Percentiles rank a stretch among this genome's conserved stretches.
phyloP scores from a whole-genome alignment of 2,329 filamentous ascomycete genomes.

The Penicillium sp. region DNA sequence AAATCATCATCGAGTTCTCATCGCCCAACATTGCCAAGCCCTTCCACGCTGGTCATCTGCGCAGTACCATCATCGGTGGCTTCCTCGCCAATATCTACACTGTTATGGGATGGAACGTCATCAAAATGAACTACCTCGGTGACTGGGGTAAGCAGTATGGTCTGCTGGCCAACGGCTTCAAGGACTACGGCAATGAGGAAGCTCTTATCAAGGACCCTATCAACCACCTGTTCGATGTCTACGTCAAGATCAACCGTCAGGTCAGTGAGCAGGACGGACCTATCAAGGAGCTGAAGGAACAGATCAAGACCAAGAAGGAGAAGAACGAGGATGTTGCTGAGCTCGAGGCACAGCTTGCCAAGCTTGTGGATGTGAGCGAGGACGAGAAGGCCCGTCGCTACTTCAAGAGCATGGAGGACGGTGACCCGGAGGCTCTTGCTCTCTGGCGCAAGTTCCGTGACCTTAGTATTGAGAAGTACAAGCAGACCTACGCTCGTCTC shows the following conservation, averaged over 20 bases:
- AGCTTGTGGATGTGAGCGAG: constrained; percentile 52
- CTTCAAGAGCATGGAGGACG: constrained; percentile 67
- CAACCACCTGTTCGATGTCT: constrained; percentile 64
- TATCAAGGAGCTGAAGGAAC: constrained; percentile 54
- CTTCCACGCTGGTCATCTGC: constrained; percentile 64
- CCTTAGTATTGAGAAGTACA: constrained; percentile 63
- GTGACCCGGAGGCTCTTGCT: constrained; percentile 56
- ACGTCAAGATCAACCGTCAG: constrained; percentile 62
- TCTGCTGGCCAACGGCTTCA: constrained; percentile 61
- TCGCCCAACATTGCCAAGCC: constrained; percentile 67
- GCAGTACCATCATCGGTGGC: constrained; percentile 66
- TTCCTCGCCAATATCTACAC: constrained; percentile 63
- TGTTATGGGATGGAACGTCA: constrained; percentile 60
- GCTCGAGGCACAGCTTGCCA: constrained; percentile 50
- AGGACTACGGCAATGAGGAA: constrained; percentile 61
- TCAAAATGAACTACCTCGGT: constrained; percentile 65
- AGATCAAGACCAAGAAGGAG: constrained; percentile 48
- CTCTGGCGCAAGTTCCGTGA: constrained; percentile 65
- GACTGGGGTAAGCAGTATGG: constrained; percentile 70
- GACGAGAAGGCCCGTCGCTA: constrained; percentile 62
- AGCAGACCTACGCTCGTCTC: constrained; percentile 61
- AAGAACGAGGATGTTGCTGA: constrained; percentile 50
- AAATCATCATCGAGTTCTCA: constrained; percentile 63
- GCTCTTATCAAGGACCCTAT: constrained; percentile 60
- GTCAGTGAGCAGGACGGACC: constrained; percentile 56